These are phyloP conservation scores for sweet orange (Citrus sinensis) DNA, from an alignment of 345 rosid species.

Conservation along the genomic window DVS_A1.0 CM039161.1:13655501-13656000, in stretches of 20 bases:
- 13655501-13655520: no score
- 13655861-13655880: neutral
- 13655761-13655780: neutral
- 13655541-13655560: no score
- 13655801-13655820: neutral
- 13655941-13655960: neutral
- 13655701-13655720: no score
- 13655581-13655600: rapidly evolving
- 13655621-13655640: no score
- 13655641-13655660: no score
- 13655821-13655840: neutral
- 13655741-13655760: neutral
- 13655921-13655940: neutral
- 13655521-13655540: no score
- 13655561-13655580: no score
- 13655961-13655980: neutral
- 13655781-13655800: neutral
- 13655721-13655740: neutral
- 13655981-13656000: constrained; percentile 36
- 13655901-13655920: neutral
- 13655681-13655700: no score
- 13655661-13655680: rapidly evolving
- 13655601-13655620: no score
- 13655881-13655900: neutral
- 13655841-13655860: neutral